Base-by-base conservation (phyloP, 108 stramenopile genomes). In the Cylindrotheca closterium region DNA sequence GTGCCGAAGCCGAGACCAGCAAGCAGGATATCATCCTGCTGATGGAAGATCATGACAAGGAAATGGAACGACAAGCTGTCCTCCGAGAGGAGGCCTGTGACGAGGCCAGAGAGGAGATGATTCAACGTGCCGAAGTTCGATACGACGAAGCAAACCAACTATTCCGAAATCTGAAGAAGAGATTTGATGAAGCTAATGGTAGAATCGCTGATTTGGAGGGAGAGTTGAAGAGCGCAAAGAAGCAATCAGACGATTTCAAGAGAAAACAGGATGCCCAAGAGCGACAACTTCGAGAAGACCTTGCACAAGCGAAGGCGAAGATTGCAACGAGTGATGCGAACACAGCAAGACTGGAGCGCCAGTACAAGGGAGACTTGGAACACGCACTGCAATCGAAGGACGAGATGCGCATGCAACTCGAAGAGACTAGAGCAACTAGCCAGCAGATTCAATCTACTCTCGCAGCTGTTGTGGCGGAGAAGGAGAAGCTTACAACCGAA, bases 161-260 rank as follows among this genome's bases (percentile, higher is more conserved):
- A 25, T 86, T 77, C 60, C 49, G 59, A 7, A 79, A 74, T 53
- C 55, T 86, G 28, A 86, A 82, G 53, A 62, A 77, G 52, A 55
- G 80, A 22, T 79, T 68, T 64, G 78, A 82, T 56, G 33, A 33
- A 12, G 70, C 78, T 7, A 45, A 54, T 18, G 49, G 59, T 21
- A 71, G 68, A 25, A 68, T 72, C 26, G 55, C 65, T 12, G 42
- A 58, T 17, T 55, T 82, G 37, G 77, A 78, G 34, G 37, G 30
- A 47, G 81, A 86, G 29, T 29, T 81, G 51, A 66, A 65, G 28
- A 55, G 37, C 3, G 60, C 69, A 4, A 70, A 63, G 51, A 65
- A 62, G 49, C 47, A 57, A 31, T 5, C 55, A 8, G 60, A 74
- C 1, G 51, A 63, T n/a, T 21, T 55, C 57, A 42, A 50, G 21